These are phyloP conservation scores for Jamesozyma lodderae DNA, from an alignment of 805 yeast species.

Conservation along the genomic window DNA sequence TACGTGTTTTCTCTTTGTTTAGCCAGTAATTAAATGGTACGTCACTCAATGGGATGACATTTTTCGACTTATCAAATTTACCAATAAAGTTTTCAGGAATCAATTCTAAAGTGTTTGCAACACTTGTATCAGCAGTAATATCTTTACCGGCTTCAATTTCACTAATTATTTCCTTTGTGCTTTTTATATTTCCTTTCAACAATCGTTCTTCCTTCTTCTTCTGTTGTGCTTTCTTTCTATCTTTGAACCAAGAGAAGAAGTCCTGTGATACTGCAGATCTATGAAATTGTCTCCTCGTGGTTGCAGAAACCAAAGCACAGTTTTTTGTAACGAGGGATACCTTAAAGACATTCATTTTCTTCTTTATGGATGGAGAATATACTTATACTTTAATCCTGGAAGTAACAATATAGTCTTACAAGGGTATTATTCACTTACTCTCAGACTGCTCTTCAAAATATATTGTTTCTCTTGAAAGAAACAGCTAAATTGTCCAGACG, in stretches of 20 bases:
- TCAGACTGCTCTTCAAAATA: no score
- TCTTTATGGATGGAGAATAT: no score
- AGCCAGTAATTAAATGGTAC: conserved; percentile 32
- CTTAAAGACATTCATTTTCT: no score
- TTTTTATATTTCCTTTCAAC: conserved; percentile 1
- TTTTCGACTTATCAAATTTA: conserved; percentile 6
- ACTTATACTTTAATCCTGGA: no score
- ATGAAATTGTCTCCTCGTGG: conserved; percentile 1
- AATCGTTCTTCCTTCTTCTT: background rate
- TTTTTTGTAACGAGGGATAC: no score
- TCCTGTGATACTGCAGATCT: conserved; percentile 7
- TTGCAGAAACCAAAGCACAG: no score
- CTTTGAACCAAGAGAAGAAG: conserved; percentile 35
- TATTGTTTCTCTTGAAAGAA: no score
- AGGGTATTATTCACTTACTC: no score
- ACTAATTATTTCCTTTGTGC: conserved; percentile 28
- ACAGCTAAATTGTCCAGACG: no score
- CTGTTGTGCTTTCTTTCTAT: conserved; percentile 21
- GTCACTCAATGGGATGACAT: conserved; percentile 10
- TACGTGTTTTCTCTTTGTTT: conserved; percentile 16
- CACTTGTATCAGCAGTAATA: conserved; percentile 8
- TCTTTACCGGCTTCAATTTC: conserved; percentile 32
- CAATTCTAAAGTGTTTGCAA: conserved; percentile 14
- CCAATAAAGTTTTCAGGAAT: conserved; percentile 27
- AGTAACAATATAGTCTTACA: no score